Evolutionary conservation across 2,329 filamentous ascomycete species (phyloP), one percentile per base, ranked within the genome.

Genomic region (Alternaria metachromatica): DNA sequence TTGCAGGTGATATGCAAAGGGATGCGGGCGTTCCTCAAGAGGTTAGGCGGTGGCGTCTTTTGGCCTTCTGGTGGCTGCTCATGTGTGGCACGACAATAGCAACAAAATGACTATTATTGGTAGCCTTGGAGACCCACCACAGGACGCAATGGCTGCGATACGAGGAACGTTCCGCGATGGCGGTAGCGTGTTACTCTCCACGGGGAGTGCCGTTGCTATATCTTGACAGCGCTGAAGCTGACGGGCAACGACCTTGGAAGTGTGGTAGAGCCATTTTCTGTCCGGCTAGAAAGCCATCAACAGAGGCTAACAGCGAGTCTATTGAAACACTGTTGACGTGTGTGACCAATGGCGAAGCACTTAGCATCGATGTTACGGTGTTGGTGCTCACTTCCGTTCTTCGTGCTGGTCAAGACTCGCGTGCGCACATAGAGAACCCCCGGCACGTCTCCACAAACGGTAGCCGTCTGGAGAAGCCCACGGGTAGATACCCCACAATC

Each of bases 401-500:
- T 41, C 15, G 2, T 41, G 37, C 15, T 5, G 37, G 15, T 41
- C 46, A 53, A 9, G 20, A 18, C 46, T 53, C 25, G 56, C 33
- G 48, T 59, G 10, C 25, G 43, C 55, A 15, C 5, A 59, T n/a
- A n/a, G 21, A 25, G 12, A 20, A 2, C 1, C 23, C 37, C 15
- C 8, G 37, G 37, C 23, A 23, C 3, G 48, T 54, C 57, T 44
- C 48, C 57, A 53, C 37, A 59, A 54, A 59, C 33, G 57, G 46
- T 20, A 20, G 48, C 57, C 57, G 48, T 26, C 37, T 44, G 20
- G 45, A 30, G 37, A 45, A 26, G 57, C 15, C 33, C 8, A 37
- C 33, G 33, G 33, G 33, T 28, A n/a, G 30, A n/a, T 30, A 48
- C 57, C 37, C 57, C 57, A 46, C 37, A 44, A 45, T 20, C 4